Evolutionary conservation across 495 filamentous ascomycete species (phyloP).

Genomic region (Jackrogersella multiformis): DNA sequence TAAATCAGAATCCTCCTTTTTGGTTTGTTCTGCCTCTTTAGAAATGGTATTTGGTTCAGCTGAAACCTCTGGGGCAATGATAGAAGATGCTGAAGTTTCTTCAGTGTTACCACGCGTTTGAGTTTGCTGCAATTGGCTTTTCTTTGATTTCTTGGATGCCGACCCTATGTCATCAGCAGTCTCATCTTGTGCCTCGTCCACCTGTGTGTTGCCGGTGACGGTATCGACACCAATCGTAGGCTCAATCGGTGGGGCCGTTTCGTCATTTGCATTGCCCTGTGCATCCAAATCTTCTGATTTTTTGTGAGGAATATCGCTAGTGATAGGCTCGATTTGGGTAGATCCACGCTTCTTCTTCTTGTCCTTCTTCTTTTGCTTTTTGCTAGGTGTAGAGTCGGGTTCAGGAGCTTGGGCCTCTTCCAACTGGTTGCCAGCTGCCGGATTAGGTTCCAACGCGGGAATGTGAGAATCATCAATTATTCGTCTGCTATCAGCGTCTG

Average conservation of each 20-base stretch:
- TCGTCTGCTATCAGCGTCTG: constrained; percentile 15
- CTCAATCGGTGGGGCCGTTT: constrained; percentile 8
- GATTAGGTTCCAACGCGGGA: constrained; percentile 7
- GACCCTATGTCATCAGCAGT: neutral
- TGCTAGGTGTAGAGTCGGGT: constrained; percentile 10
- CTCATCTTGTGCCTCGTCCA: neutral
- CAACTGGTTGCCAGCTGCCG: constrained; percentile 12
- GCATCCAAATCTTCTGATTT: constrained; percentile 1
- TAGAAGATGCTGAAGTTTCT: constrained; percentile 5
- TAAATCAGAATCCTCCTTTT: constrained; percentile 16
- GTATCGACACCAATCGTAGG: neutral
- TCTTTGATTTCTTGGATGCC: neutral
- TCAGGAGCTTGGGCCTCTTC: constrained; percentile 23
- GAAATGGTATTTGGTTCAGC: constrained; percentile 11
- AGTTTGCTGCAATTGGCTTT: neutral
- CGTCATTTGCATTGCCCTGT: constrained; percentile 13
- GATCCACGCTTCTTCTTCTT: constrained; percentile 28
- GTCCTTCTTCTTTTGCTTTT: constrained; percentile 27
- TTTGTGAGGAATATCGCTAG: constrained; percentile 10
- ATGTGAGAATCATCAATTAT: constrained; percentile 2
- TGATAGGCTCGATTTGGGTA: constrained; percentile 15
- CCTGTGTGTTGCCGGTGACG: constrained; percentile 7
- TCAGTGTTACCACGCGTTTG: constrained; percentile 1
- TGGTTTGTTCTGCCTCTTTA: constrained; percentile 11
- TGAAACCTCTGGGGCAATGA: constrained; percentile 16